A percentile compares a stretch with the other conserved stretches of the same genome.
Conservation (phyloP, 208 protist species). For the Vickermania spadyakhi region DNA sequence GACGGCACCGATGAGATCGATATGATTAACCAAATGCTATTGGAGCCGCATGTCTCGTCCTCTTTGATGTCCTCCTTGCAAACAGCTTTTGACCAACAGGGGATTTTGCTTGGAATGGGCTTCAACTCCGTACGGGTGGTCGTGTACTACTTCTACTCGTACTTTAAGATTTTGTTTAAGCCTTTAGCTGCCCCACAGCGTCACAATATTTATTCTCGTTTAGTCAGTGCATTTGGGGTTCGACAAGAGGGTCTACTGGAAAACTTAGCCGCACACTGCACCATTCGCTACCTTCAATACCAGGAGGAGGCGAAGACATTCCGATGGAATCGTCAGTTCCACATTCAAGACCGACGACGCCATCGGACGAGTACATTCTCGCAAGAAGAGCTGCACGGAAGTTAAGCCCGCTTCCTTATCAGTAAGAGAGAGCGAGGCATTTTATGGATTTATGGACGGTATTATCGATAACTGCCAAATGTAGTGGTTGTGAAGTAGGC, state of each 20-base stretch:
- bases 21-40: not conserved
- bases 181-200: slow-evolving; percentile 15
- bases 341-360: too few relatives aligned
- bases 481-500: too few relatives aligned
- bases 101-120: slow-evolving; percentile 7
- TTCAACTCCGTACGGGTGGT: slow-evolving; percentile 18
- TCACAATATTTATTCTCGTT: slow-evolving; percentile 16
- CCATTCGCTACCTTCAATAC: slow-evolving; percentile 18
- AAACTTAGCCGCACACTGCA: slow-evolving; percentile 18
- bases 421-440: too few relatives aligned
- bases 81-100: slow-evolving; percentile 16
- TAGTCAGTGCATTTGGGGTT: slow-evolving; percentile 21
- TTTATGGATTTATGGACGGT: too few relatives aligned
- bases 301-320: slow-evolving; percentile 3
- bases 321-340: not conserved
- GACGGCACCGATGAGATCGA: not conserved
- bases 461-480: too few relatives aligned
- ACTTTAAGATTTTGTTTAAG: slow-evolving; percentile 17
- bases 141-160: slow-evolving; percentile 18
- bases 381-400: too few relatives aligned
- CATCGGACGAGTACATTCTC: too few relatives aligned
- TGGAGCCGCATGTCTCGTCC: not conserved
- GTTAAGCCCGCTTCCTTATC: too few relatives aligned
- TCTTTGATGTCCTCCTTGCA: slow-evolving; percentile 3
- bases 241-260: slow-evolving; percentile 12